These are phyloP conservation scores for Corynespora cassiicola DNA, from an alignment of 2,329 filamentous ascomycete genomes.

Conservation along the genomic window DNA sequence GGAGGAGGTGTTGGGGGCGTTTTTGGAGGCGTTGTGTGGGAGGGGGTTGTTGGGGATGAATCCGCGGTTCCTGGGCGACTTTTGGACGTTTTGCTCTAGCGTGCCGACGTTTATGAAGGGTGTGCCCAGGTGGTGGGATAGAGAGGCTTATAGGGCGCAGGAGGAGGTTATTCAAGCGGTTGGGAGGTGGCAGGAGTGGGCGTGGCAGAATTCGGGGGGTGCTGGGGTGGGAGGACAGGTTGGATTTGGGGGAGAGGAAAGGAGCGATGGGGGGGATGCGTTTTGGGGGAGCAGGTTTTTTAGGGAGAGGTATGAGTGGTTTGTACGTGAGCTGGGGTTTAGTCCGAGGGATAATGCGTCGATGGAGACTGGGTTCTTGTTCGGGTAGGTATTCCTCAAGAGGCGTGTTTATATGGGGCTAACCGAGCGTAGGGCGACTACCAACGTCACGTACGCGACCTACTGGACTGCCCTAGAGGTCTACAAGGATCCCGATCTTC, in stretches of 20 bases:
- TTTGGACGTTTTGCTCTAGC: slow-evolving; percentile 10
- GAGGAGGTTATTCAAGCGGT: too few relatives aligned
- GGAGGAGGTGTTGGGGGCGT: slow-evolving; percentile 7
- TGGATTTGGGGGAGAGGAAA: too few relatives aligned
- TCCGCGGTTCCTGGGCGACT: slow-evolving; percentile 10
- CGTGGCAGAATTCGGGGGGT: slow-evolving; percentile 21
- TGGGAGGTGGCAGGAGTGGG: slow-evolving; percentile 11
- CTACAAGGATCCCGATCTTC: slow-evolving; percentile 22
- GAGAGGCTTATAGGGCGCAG: too few relatives aligned
- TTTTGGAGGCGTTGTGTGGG: slow-evolving; percentile 16
- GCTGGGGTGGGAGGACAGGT: too few relatives aligned
- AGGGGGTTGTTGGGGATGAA: slow-evolving; percentile 5
- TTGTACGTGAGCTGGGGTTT: slow-evolving; percentile 11
- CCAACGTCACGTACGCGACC: slow-evolving; percentile 8
- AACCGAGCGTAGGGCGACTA: slow-evolving; percentile 8
- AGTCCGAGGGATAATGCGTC: slow-evolving; percentile 10
- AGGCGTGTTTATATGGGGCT: not conserved
- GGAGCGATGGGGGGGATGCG: slow-evolving; percentile 17
- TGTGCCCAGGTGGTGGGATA: too few relatives aligned
- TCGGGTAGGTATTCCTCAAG: slow-evolving; percentile 3
- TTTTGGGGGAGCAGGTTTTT: slow-evolving; percentile 15
- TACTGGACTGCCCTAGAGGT: slow-evolving; percentile 32
- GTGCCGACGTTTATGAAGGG: slow-evolving; percentile 9
- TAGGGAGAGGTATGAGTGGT: slow-evolving; percentile 6
- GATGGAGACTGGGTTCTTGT: slow-evolving; percentile 11